Evolutionary conservation across 1,284 basidiomycete species (phyloP).

Genomic region (Boletellus deceptivus): DNA sequence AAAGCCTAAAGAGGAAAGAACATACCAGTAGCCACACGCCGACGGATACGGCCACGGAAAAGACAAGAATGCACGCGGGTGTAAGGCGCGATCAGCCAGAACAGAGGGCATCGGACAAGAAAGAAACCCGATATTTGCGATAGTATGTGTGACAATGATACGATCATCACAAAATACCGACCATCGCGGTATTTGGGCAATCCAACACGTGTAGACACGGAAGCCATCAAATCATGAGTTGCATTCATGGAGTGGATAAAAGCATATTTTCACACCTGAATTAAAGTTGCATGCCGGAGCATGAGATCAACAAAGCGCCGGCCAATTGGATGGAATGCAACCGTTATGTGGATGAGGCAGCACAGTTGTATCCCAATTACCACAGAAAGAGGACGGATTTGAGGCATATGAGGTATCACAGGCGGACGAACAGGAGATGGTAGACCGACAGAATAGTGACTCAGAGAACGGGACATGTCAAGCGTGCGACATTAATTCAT

Average conservation of each 20-base stretch:
- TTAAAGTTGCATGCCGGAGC: neutral
- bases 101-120: neutral
- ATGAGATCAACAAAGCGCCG: too few relatives aligned
- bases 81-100: neutral
- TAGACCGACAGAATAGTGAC: neutral
- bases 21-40: slow-evolving; percentile 3
- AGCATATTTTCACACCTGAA: neutral
- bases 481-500: neutral
- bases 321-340: neutral
- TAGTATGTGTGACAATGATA: neutral
- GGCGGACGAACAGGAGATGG: neutral
- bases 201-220: neutral
- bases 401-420: neutral
- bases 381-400: neutral
- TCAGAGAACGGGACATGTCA: neutral
- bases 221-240: neutral
- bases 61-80: neutral
- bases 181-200: neutral
- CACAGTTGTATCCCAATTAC: neutral
- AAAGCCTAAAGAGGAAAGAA: neutral
- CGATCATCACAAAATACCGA: neutral
- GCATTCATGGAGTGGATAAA: neutral
- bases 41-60: too few relatives aligned
- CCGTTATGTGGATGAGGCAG: neutral
- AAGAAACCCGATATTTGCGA: neutral